Percentiles rank a stretch among this genome's conserved stretches.
These are phyloP conservation scores for Linnemannia exigua DNA, from an alignment of 192 early-diverging fungal genomes.

Conservation along the genomic window DNA sequence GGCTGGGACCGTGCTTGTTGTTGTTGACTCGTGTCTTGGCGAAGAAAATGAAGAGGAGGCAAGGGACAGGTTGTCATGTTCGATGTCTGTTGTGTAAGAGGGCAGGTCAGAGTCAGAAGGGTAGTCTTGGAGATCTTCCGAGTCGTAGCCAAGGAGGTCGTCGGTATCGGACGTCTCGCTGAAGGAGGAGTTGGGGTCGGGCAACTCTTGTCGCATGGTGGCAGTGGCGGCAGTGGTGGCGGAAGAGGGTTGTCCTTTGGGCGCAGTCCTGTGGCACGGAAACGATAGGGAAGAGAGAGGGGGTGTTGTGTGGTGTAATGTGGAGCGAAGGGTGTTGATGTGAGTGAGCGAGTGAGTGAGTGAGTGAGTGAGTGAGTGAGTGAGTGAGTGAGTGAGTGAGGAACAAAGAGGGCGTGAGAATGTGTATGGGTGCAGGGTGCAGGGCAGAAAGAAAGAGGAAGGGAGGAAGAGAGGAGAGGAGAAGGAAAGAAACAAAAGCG, in stretches of 20 bases:
- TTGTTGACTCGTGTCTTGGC: slow-evolving; percentile 6
- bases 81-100: background rate
- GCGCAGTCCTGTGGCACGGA: background rate
- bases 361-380: background rate
- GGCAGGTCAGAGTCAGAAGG: slow-evolving; percentile 12
- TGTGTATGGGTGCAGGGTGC: background rate
- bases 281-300: too few relatives aligned
- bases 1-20: background rate
- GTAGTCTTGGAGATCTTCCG: background rate
- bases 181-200: background rate
- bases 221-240: background rate
- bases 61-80: background rate
- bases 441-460: background rate
- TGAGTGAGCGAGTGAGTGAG: background rate
- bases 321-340: background rate
- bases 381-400: background rate
- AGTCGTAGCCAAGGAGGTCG: slow-evolving; percentile 1
- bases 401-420: background rate
- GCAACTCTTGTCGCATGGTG: slow-evolving; percentile 3
- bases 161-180: slow-evolving; percentile 8
- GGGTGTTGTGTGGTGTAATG: background rate
- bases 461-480: background rate
- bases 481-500: background rate
- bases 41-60: background rate
- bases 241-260: background rate